Conservation (phyloP, 1,284 basidiomycete genomes). For the Leccinum variabile region DNA sequence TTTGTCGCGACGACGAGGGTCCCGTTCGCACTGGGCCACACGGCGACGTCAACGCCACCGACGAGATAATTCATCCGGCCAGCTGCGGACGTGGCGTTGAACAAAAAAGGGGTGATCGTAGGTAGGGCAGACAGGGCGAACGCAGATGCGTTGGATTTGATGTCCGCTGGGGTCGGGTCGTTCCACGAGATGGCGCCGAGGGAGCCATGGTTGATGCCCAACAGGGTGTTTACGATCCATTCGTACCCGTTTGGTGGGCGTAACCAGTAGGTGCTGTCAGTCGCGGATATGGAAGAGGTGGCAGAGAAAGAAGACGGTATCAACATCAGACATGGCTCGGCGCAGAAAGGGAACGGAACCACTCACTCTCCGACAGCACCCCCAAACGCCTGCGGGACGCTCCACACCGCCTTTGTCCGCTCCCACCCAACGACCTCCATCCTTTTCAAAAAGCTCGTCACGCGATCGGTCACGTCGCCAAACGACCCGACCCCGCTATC, state of each 20-base stretch:
- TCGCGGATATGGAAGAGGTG: no score
- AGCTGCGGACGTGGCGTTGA: constrained; percentile 26
- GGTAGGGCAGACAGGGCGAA: constrained; percentile 48
- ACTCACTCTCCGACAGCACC: constrained; percentile 50
- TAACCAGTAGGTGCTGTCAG: constrained; percentile 58
- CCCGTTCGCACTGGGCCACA: constrained; percentile 39
- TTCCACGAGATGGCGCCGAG: constrained; percentile 69
- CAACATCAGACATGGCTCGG: not conserved
- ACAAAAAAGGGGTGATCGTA: constrained; percentile 42
- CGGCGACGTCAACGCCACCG: constrained; percentile 42
- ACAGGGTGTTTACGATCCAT: constrained; percentile 59
- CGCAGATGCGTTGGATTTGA: constrained; percentile 57
- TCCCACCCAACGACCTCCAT: constrained; percentile 64
- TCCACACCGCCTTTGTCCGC: constrained; percentile 56
- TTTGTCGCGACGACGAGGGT: constrained; percentile 46
- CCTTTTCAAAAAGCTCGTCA: constrained; percentile 60
- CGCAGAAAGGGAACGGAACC: not conserved
- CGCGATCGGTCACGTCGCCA: constrained; percentile 60
- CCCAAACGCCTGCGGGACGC: constrained; percentile 76
- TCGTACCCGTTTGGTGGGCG: constrained; percentile 66
- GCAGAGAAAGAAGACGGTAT: not conserved
- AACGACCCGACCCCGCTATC: constrained; percentile 33
- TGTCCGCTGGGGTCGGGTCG: constrained; percentile 61
- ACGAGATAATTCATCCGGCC: constrained; percentile 31
- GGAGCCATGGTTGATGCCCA: constrained; percentile 72